Base-by-base conservation (phyloP, 192 early-diverging fungal species). In the Backusella australiensis region DNA sequence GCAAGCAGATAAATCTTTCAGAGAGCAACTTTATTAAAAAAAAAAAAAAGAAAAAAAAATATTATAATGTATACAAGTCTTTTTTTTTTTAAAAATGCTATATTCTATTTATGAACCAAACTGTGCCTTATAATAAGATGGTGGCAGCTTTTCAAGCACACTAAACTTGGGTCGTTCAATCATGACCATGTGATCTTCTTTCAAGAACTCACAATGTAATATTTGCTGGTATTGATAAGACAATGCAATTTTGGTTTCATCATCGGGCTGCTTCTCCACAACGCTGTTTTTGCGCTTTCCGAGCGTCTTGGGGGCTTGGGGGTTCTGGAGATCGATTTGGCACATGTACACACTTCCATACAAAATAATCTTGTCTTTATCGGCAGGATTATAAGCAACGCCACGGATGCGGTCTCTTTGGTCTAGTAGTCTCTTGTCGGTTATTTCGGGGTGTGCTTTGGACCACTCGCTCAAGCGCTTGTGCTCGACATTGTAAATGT, bases 161-260 rank as follows among this genome's bases (percentile, higher is more conserved):
- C 90, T 89, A 72, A 93, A 85, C 82, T 93, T 91, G 7, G 97
- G 95, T 76, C 96, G 86, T 85, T 99, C 97, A 15, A 98, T 90
- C 32, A 94, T 92, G 0, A 97, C 90, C 85, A 97, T 85, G 52
- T 94, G 90, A 80, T 90, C 86, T 21, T 79, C 79, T 59, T 85
- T 90, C 19, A 96, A 36, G 80, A 93, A 95, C 67, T 90, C 92
- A 71, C 91, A 86, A 77, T 85, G 90, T 90, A 99, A 92, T 67
- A 97, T 77, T 53, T 89, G 91, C 76, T 95, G 93, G 85, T 94
- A 99, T 75, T 94, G 91, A 81, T 91, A 86, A 52, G 92, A 84
- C 72, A 95, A 85, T 69, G 85, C 82, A 78, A 94, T 92, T 80
- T 90, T 92, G 67, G 82, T 72, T n/a, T 80, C 85, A 69, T 87